Percentiles rank a stretch among this genome's conserved stretches.
Evolutionary conservation across 306 rosid species (phyloP).

Genomic region (Psophocarpus tetragonolobus): DNA sequence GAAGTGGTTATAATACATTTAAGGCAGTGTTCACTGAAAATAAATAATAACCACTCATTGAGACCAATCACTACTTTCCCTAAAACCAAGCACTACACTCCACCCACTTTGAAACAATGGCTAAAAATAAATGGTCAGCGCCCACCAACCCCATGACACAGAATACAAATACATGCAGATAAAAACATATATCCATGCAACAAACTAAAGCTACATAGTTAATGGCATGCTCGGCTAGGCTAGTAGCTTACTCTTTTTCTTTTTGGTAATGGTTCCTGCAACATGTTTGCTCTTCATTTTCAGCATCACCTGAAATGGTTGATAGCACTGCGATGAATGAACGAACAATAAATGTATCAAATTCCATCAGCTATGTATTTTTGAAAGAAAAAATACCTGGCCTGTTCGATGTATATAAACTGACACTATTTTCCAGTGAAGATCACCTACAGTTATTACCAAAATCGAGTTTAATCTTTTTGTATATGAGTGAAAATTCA

Average conservation of each 20-base stretch:
- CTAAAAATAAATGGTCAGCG: too few relatives aligned
- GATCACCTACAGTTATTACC: slow-evolving; percentile 72
- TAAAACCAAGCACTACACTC: too few relatives aligned
- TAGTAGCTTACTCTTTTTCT: slow-evolving; percentile 78
- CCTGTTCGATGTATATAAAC: slow-evolving; percentile 90
- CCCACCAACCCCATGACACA: too few relatives aligned
- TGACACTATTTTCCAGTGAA: slow-evolving; percentile 95
- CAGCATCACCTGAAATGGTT: slow-evolving; percentile 73
- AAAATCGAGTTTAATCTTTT: slow-evolving; percentile 7
- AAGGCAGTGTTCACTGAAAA: too few relatives aligned
- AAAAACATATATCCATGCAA: too few relatives aligned
- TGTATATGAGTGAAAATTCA: background rate
- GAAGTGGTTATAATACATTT: too few relatives aligned
- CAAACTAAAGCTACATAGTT: background rate
- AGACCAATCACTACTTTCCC: too few relatives aligned
- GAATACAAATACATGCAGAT: too few relatives aligned
- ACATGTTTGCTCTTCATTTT: slow-evolving; percentile 96
- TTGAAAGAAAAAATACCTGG: slow-evolving; percentile 41
- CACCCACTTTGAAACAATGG: too few relatives aligned
- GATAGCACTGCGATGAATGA: slow-evolving; percentile 14
- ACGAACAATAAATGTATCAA: background rate
- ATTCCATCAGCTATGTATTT: background rate
- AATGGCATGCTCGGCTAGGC: background rate
- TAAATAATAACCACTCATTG: too few relatives aligned
- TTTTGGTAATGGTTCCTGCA: slow-evolving; percentile 91